Base-by-base conservation (phyloP, 169 alveolate genomes). In the Babesia divergens region DNA sequence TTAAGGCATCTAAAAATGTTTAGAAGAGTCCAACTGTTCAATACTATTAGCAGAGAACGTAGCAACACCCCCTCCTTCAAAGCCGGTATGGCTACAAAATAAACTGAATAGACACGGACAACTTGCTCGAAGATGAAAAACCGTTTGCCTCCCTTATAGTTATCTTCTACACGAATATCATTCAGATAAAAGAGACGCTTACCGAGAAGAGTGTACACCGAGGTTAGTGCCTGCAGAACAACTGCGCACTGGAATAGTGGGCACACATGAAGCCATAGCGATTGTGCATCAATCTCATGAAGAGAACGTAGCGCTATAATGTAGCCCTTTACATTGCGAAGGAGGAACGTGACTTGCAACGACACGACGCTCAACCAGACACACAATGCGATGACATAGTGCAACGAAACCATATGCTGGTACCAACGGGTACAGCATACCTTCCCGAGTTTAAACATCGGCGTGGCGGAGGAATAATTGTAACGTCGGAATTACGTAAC, bases 211-310 rank as follows among this genome's bases (percentile, higher is more conserved):
- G 72, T 29, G 59, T 62, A 62, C 29, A 62, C 46, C 3, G 44
- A 14, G 22, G 40, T 6, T n/a, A 62, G 50, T 2, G 26, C 14
- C 49, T 62, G 72, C 34, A 49, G 51, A 1, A 62, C 43, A 6
- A 62, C 60, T 1, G 60, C 72, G 59, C 72, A 62, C 47, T 62
- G 72, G 59, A 62, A 62, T 18, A 62, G 35, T 14, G 72, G 72
- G 22, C 59, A 59, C n/a, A 62, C 34, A 35, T 62, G 47, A 11
- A 13, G 13, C 72, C 72, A 62, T 35, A 62, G 29, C 20, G 28
- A 44, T 0, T 5, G 32, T 8, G 72, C 52, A 18, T 24, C 24
- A 42, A 37, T 29, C 34, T 46, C 3, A 2, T 58, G 16, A 3
- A 62, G 26, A 24, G 60, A 31, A 0, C 20, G n/a, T 18, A 44